A percentile compares a stretch with the other conserved stretches of the same genome.
Conservation (phyloP, 2,329 filamentous ascomycete species). For the Exophiala dermatitidis region DNA sequence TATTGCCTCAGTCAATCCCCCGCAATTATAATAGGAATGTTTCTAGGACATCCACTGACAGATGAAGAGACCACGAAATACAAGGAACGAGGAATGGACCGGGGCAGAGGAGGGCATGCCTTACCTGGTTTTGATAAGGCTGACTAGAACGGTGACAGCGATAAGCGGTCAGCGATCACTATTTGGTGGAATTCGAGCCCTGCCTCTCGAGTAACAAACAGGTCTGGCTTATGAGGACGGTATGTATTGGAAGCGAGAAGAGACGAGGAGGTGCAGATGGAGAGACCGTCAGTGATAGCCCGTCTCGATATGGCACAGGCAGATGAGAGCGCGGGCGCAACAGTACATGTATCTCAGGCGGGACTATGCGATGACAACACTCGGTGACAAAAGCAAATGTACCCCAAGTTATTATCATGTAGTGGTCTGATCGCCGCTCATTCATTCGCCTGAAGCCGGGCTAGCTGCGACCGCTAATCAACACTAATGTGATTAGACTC, state of each 20-base stretch:
- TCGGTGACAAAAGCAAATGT: slow-evolving; percentile 12
- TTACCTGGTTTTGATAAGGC: not conserved
- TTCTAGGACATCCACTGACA: too few relatives aligned
- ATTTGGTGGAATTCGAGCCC: not conserved
- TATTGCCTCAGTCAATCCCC: too few relatives aligned
- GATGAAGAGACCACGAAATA: not conserved
- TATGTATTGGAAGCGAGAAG: not conserved
- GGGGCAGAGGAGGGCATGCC: not conserved
- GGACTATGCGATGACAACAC: slow-evolving; percentile 9
- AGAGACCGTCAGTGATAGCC: not conserved
- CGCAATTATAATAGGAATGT: too few relatives aligned
- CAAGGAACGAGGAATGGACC: not conserved
- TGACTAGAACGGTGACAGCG: not conserved
- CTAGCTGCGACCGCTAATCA: not conserved
- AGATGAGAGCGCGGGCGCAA: not conserved
- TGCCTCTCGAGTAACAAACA: not conserved
- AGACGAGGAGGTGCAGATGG: not conserved
- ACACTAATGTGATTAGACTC: not conserved
- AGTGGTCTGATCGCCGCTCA: slow-evolving; percentile 6
- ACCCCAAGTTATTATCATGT: not conserved
- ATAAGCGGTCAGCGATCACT: not conserved
- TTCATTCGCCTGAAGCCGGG: not conserved
- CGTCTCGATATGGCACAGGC: not conserved
- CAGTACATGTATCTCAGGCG: not conserved
- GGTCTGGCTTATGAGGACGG: not conserved